Evolutionary conservation across 2,329 filamentous ascomycete species (phyloP).

Genomic region (Fusarium cicatricum): DNA sequence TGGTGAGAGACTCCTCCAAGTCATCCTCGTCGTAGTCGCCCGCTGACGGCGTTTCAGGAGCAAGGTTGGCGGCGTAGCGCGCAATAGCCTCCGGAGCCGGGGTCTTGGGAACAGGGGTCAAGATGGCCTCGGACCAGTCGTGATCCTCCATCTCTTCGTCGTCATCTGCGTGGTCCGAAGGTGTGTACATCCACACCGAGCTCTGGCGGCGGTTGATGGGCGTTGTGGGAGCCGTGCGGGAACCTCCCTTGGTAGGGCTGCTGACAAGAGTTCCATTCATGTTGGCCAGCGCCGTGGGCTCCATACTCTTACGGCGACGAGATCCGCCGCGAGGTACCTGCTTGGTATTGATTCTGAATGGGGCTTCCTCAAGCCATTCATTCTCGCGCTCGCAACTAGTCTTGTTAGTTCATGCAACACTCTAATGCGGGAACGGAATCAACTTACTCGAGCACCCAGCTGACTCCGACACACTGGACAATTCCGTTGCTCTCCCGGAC

Average conservation of each 20-base stretch:
- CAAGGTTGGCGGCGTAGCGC: constrained; percentile 57
- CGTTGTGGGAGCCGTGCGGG: constrained; percentile 55
- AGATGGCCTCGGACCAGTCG: constrained; percentile 54
- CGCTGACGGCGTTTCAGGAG: constrained; percentile 56
- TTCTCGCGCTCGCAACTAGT: constrained; percentile 77
- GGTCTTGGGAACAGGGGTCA: constrained; percentile 67
- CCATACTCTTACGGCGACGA: constrained; percentile 82
- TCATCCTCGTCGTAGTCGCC: constrained; percentile 43
- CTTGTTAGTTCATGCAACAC: constrained; percentile 40
- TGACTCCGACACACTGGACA: constrained; percentile 86
- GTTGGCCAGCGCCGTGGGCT: constrained; percentile 75
- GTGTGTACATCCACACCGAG: constrained; percentile 63
- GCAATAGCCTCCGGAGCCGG: constrained; percentile 64
- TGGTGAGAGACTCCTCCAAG: constrained; percentile 43
- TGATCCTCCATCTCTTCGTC: constrained; percentile 51
- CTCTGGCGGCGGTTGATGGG: constrained; percentile 63
- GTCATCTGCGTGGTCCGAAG: constrained; percentile 54
- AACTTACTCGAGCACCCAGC: constrained; percentile 87
- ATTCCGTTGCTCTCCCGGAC: constrained; percentile 75
- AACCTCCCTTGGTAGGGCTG: constrained; percentile 46
- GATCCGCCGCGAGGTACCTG: constrained; percentile 74
- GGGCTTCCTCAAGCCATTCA: constrained; percentile 76
- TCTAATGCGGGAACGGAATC: background rate
- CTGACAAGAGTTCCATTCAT: constrained; percentile 70
- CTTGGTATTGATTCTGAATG: constrained; percentile 74